Conservation (phyloP, 345 rosid species). For the Populus nigra region DNA sequence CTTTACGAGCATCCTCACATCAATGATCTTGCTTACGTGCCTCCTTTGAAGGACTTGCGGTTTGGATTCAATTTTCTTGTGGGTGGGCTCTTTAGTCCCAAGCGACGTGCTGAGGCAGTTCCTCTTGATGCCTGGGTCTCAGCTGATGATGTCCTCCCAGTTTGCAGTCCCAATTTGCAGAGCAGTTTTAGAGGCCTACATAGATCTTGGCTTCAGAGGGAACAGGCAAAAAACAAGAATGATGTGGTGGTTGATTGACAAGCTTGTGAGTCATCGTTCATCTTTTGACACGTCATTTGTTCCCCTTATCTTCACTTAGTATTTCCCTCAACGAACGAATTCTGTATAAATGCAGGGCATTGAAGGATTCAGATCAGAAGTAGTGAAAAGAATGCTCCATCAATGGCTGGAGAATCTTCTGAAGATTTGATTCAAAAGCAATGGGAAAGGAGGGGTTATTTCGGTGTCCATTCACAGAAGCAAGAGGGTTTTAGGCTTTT, state of each 20-base stretch:
- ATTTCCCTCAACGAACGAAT: neutral
- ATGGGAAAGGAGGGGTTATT: conserved; percentile 79
- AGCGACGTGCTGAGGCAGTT: conserved; percentile 82
- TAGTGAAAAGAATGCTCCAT: conserved; percentile 67
- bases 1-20: conserved; percentile 98
- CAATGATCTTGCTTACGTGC: conserved; percentile 96
- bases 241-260: conserved; percentile 99
- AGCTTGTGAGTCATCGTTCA: conserved; percentile 57
- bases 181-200: conserved; percentile 73
- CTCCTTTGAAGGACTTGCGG: conserved; percentile 66
- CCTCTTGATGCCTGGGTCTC: conserved; percentile 97
- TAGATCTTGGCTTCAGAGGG: conserved; percentile 90
- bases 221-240: conserved; percentile 90
- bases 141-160: conserved; percentile 64
- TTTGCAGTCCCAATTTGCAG: conserved; percentile 72
- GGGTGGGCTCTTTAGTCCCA: conserved; percentile 93
- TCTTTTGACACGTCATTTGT: neutral
- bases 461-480: conserved; percentile 85
- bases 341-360: conserved; percentile 54
- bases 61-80: conserved; percentile 90
- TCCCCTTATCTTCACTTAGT: neutral
- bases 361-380: conserved; percentile 81
- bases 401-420: conserved; percentile 53
- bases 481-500: conserved; percentile 54
- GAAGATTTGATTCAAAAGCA: conserved; percentile 68